Evolutionary conservation across 192 early-diverging fungal genomes (phyloP).

Genomic region (Coemansia sp.): DNA sequence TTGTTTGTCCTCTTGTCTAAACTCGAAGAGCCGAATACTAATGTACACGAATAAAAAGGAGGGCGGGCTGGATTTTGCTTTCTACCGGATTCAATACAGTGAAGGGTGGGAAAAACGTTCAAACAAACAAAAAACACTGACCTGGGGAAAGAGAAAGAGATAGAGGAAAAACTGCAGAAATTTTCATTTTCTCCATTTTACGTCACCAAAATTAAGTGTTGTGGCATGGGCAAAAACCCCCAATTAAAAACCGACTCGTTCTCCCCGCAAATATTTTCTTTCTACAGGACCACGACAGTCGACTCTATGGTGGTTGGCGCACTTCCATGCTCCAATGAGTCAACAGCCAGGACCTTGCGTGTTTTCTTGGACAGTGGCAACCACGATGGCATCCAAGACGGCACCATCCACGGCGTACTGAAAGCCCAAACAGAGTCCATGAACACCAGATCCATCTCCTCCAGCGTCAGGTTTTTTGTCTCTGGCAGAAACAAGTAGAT

Average conservation of each 20-base stretch:
- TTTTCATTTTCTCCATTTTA: no score
- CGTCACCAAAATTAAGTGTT: no score
- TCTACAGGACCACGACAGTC: background rate
- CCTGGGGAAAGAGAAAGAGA: background rate
- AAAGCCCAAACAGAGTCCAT: constrained; percentile 36
- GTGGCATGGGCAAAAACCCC: no score
- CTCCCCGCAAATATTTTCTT: no score
- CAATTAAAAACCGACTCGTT: no score
- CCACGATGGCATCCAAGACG: background rate
- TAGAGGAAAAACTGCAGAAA: background rate
- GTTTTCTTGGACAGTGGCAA: background rate
- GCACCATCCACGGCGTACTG: constrained; percentile 2
- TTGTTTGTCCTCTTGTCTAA: no score
- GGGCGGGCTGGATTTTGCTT: background rate
- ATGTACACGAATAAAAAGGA: background rate
- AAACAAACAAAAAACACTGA: no score
- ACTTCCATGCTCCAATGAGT: background rate
- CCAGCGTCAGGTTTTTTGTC: constrained; percentile 79
- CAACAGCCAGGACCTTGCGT: background rate
- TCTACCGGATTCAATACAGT: background rate
- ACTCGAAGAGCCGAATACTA: background rate
- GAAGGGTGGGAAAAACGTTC: background rate
- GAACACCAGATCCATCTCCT: constrained; percentile 82
- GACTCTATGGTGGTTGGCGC: background rate
- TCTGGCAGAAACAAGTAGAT: constrained; percentile 74